These are phyloP conservation scores for Vitis cinerea DNA, from an alignment of 164 flowering plant genomes.

Conservation along the genomic window DNA sequence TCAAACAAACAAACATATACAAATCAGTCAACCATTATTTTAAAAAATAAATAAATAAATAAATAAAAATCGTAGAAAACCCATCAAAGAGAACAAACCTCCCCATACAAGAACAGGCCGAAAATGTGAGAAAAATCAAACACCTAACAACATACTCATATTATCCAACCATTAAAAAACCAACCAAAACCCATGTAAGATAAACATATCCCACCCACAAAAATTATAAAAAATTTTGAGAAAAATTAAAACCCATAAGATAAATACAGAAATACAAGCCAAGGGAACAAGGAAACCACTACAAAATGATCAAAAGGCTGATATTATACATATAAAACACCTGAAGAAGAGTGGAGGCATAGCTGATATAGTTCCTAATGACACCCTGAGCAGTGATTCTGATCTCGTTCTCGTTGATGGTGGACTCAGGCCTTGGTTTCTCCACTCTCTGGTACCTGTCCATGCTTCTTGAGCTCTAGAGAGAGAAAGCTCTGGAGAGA, in stretches of 20 bases:
- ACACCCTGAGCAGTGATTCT: conserved; percentile 78
- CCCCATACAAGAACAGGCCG: background rate
- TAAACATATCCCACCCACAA: too few species aligned
- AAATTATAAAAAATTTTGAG: too few species aligned
- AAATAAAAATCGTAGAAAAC: background rate
- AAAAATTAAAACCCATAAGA: too few species aligned
- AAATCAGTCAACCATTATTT: background rate
- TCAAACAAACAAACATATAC: background rate
- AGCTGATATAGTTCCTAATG: conserved; percentile 76
- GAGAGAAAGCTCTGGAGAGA: background rate
- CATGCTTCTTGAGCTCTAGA: conserved; percentile 30
- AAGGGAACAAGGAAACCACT: too few species aligned
- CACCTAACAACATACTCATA: too few species aligned
- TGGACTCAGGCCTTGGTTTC: conserved; percentile 56
- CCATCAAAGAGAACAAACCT: background rate
- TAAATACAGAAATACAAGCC: too few species aligned
- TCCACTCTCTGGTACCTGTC: conserved; percentile 76
- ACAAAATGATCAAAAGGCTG: too few species aligned
- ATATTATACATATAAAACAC: conserved; percentile 20
- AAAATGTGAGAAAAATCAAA: background rate
- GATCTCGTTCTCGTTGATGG: conserved; percentile 72
- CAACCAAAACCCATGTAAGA: too few species aligned
- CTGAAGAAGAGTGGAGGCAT: conserved; percentile 75
- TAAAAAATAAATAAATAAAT: background rate
- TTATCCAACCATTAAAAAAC: too few species aligned